Evolutionary conservation across 2,329 filamentous ascomycete genomes (phyloP).

Genomic region (Fusarium anguioides): DNA sequence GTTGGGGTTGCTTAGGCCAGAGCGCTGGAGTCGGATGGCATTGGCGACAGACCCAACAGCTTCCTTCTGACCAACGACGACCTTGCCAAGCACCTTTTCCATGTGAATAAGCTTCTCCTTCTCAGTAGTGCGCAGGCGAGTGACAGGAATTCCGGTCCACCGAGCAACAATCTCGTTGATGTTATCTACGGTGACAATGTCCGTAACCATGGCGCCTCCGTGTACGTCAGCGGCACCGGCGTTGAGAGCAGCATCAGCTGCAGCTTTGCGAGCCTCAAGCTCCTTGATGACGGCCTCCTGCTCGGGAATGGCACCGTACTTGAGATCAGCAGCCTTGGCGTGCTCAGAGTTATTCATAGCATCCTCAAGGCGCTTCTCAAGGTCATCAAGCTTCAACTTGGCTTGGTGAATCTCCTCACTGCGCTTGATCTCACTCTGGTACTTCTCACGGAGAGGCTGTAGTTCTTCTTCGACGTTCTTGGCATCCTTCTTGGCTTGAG

Average conservation of each 20-base stretch:
- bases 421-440: conserved; percentile 90
- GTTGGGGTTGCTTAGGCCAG: conserved; percentile 94
- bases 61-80: conserved; percentile 94
- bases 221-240: conserved; percentile 59
- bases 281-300: conserved; percentile 82
- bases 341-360: conserved; percentile 90
- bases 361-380: conserved; percentile 92
- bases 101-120: conserved; percentile 99
- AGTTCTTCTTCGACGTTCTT: conserved; percentile 96
- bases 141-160: conserved; percentile 99
- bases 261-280: conserved; percentile 83
- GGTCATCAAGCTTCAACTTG: conserved; percentile 91
- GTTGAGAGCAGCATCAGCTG: conserved; percentile 78
- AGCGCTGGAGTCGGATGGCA: conserved; percentile 93
- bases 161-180: conserved; percentile 98
- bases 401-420: conserved; percentile 93
- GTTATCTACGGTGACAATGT: conserved; percentile 94
- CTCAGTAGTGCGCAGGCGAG: conserved; percentile 90
- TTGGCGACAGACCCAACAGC: conserved; percentile 94
- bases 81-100: conserved; percentile 84
- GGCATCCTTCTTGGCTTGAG: conserved; percentile 86
- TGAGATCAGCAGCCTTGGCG: conserved; percentile 88
- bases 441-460: conserved; percentile 91
- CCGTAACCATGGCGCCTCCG: conserved; percentile 82
- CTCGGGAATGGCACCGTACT: conserved; percentile 97